Percentiles rank a stretch among this genome's conserved stretches.
Conservation (phyloP, 805 yeast species). For the Metschnikowia shivogae region DNA sequence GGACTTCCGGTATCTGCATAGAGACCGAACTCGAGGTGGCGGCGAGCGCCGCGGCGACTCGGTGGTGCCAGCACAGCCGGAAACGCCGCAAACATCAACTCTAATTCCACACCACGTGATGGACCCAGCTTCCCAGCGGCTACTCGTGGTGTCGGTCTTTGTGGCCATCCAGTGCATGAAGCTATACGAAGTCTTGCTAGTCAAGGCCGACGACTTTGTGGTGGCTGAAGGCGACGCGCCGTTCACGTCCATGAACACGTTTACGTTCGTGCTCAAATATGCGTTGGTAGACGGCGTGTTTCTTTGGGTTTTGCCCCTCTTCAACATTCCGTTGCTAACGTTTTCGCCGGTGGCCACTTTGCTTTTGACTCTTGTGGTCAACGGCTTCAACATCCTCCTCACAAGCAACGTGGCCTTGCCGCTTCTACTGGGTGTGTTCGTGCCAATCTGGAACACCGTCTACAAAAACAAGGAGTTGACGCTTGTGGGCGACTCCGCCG, state of each 20-base stretch:
- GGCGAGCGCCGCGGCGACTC: conserved; percentile 2
- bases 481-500: conserved; percentile 46
- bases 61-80: background rate
- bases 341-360: conserved; percentile 58
- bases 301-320: conserved; percentile 64
- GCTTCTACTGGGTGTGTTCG: conserved; percentile 27
- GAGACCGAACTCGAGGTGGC: conserved; percentile 1
- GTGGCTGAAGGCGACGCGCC: background rate
- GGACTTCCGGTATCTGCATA: conserved; percentile 4
- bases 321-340: conserved; percentile 71
- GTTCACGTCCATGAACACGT: conserved; percentile 42
- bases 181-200: conserved; percentile 60
- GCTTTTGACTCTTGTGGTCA: conserved; percentile 43
- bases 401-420: conserved; percentile 51
- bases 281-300: conserved; percentile 67
- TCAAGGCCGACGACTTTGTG: conserved; percentile 42
- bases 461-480: conserved; percentile 46
- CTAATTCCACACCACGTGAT: conserved; percentile 62
- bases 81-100: background rate
- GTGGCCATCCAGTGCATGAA: conserved; percentile 83
- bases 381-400: conserved; percentile 50
- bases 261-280: conserved; percentile 66
- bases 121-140: conserved; percentile 75
- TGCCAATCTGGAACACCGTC: conserved; percentile 43
- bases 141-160: conserved; percentile 62